phyloP scores from a whole-genome alignment of 2,329 filamentous ascomycete species.

The Arthrobotrys megalospora region DNA sequence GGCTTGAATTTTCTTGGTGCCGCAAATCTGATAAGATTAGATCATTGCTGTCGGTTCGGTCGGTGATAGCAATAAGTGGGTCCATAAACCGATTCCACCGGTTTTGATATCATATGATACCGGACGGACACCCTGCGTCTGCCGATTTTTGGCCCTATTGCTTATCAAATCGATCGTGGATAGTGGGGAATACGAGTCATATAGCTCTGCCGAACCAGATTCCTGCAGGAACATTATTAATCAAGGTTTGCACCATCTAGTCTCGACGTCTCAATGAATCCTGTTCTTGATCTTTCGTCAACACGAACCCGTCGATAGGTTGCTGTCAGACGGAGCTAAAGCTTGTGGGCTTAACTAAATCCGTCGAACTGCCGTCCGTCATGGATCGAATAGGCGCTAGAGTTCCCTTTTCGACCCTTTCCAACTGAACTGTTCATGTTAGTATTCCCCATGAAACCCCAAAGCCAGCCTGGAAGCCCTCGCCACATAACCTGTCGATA shows the following conservation, averaged over 20 bases:
- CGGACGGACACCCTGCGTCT: neutral
- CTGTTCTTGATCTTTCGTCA: neutral
- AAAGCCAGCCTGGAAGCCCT: neutral
- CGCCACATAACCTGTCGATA: neutral
- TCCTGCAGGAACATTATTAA: neutral
- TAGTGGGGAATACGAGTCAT: neutral
- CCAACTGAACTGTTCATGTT: neutral
- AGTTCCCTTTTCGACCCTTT: neutral
- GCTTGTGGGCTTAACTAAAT: slow-evolving; percentile 3
- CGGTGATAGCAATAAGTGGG: slow-evolving; percentile 12
- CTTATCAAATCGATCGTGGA: slow-evolving; percentile 4
- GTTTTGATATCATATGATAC: neutral
- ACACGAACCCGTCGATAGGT: neutral
- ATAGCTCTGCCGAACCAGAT: too few species aligned
- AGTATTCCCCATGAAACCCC: neutral
- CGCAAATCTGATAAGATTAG: slow-evolving; percentile 53
- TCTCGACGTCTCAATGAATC: neutral
- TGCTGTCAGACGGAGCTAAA: neutral
- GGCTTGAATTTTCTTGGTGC: slow-evolving; percentile 39
- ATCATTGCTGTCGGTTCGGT: neutral
- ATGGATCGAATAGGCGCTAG: neutral
- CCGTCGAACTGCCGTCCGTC: slow-evolving; percentile 11
- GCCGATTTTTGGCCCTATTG: neutral
- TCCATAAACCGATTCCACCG: slow-evolving; percentile 4
- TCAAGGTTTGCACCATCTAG: neutral